Evolutionary conservation across 1,139 yeast genomes (phyloP), one percentile per base, ranked within the genome.

Genomic region (Candida tetrigidarum): DNA sequence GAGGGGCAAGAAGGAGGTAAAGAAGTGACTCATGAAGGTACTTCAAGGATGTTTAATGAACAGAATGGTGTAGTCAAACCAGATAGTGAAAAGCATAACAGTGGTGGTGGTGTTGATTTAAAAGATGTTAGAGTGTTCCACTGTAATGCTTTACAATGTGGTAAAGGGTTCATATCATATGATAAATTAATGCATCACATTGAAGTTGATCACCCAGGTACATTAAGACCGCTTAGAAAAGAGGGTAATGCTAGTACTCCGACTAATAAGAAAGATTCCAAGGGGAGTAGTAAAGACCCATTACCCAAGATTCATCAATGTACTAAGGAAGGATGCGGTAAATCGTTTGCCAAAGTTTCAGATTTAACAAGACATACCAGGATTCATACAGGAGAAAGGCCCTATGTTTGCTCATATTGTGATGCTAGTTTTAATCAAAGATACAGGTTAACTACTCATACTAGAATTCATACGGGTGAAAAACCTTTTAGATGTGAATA

Each of bases 321-420:
- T 46, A 45, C 50, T 23, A 36, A 42, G 22, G 49, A 43, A 28
- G 56, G 51, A 6, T 61, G 66, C 42, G 47, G 43, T 12, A 55
- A 51, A 46, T 45, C 57, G 39, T 62, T 61, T 48, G 55, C 54
- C 20, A 62, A 62, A 39, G 45, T 49, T 5, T 54, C 60, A 22
- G 67, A 62, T 45, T 55, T 62, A 47, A 57, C 56, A 8, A 52
- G 67, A 39, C 67, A 62, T 42, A 43, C 45, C 16, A 48, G 66
- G 16, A 54, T 58, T 36, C 67, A 62, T 44, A 56, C 67, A 6
- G 69, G 66, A 20, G 67, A 62, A 38, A 48, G 61, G 25, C 67
- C 67, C 6, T 62, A 48, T 39, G 54, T 52, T 23, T 62, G 66
- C 50, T 47, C 48, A 12, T 46, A 49, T 34, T 62, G 67, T 41